Base-by-base conservation (phyloP, 352 stramenopile genomes). In the Phytophthora boehmeriae region DNA sequence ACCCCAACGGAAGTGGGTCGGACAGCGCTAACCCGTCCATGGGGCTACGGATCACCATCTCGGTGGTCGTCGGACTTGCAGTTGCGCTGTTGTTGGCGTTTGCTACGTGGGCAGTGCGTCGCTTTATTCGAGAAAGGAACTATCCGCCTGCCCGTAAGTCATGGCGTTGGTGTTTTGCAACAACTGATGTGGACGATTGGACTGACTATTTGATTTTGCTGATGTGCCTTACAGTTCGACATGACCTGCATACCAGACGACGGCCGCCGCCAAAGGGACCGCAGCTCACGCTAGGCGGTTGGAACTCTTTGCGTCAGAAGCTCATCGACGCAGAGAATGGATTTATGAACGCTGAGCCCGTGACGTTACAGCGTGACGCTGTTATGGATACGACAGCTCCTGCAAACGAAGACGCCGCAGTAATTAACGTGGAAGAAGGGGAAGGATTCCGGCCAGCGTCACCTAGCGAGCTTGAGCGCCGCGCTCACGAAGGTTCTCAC, bases 301-400 rank as follows among this genome's bases (percentile, higher is more conserved):
- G 78, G 78, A 80, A 68, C 38, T 81, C 78, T 22, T 72, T 85
- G 52, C 70, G 71, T 8, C 73, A 85, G 61, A 83, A 85, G 27
- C 78, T 88, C 20, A 88, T 88, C 35, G 63, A 82, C 36, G 62
- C 64, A 0, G 71, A 80, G 52, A 59, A 74, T n/a, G 52, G 61
- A 9, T 63, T 68, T 20, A 36, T 76, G 10, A 49, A 56, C 16
- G 59, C 48, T 9, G 58, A 68, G 5, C 27, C 51, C 0, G 38
- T 60, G 22, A 51, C 46, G 36, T 41, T 68, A 27, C 63, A 74
- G 28, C 56, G 39, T 11, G 54, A 53, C 36, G 38, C 6, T 4
- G 56, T 48, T 44, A 34, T 5, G 17, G 27, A 54, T 11, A 17
- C 25, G 5, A 30, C 25, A 0, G 22, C 53, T 22, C 45, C 51